Percentiles rank a stretch among this genome's conserved stretches.
Evolutionary conservation across 2,329 filamentous ascomycete species (phyloP).

Genomic region (Fusarium falciforme): DNA sequence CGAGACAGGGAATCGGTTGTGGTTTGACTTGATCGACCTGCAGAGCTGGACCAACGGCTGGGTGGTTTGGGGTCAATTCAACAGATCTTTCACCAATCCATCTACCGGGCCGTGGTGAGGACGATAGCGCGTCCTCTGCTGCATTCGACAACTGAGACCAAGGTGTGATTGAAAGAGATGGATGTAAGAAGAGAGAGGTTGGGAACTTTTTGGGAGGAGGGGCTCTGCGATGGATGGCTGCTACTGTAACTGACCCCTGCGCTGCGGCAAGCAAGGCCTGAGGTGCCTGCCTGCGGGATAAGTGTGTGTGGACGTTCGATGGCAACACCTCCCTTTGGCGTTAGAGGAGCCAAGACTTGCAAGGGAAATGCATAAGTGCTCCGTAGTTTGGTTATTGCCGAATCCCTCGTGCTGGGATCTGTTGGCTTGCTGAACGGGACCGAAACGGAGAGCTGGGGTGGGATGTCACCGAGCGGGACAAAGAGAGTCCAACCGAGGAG

Average conservation of each 20-base stretch:
- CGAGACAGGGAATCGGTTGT: slow-evolving; percentile 19
- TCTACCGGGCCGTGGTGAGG: slow-evolving; percentile 26
- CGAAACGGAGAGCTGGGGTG: slow-evolving; percentile 9
- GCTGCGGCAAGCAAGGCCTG: slow-evolving; percentile 19
- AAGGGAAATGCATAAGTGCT: not conserved
- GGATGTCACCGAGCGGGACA: slow-evolving; percentile 31
- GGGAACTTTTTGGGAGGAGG: slow-evolving; percentile 32
- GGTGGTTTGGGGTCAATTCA: slow-evolving; percentile 24
- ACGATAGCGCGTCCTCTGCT: slow-evolving; percentile 25
- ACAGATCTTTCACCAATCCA: slow-evolving; percentile 31
- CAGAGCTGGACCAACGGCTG: not conserved
- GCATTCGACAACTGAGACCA: slow-evolving; percentile 21
- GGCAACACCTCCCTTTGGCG: slow-evolving; percentile 24
- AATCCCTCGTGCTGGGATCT: slow-evolving; percentile 16
- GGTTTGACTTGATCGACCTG: slow-evolving; percentile 7
- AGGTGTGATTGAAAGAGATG: slow-evolving; percentile 22
- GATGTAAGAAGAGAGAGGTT: slow-evolving; percentile 32
- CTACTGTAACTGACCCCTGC: slow-evolving; percentile 22
- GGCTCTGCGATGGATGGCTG: slow-evolving; percentile 27
- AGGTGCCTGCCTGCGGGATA: not conserved
- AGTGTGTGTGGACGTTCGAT: slow-evolving; percentile 1
- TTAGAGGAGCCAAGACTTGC: slow-evolving; percentile 8
- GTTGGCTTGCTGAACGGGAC: slow-evolving; percentile 6
- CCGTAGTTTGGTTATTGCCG: slow-evolving; percentile 21
- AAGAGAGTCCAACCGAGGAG: not conserved